Percentiles rank a stretch among this genome's conserved stretches.
phyloP scores from a whole-genome alignment of 371 early-diverging fungal genomes.

The Rhizopus microsporus region DNA sequence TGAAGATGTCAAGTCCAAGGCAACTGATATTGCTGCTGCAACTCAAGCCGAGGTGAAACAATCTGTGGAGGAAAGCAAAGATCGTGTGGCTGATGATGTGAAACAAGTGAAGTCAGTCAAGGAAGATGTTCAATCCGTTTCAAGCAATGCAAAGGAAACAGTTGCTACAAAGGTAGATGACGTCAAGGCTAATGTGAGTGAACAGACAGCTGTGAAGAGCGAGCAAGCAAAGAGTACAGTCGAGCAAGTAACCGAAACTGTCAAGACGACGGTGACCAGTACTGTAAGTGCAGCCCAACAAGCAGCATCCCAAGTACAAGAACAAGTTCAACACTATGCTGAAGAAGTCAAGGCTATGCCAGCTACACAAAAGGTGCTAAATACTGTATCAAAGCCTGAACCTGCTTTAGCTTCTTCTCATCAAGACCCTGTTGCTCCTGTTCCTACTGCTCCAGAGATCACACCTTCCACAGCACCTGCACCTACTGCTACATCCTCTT shows the following conservation, averaged over 20 bases:
- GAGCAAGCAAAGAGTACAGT: conserved; percentile 10
- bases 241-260: conserved; percentile 2
- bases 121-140: neutral
- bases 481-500: conserved; percentile 4
- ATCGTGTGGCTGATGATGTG: conserved; percentile 2
- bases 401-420: conserved; percentile 27
- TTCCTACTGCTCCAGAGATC: conserved; percentile 4
- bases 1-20: conserved; percentile 9
- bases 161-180: conserved; percentile 4
- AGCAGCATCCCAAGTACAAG: neutral
- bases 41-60: conserved; percentile 2
- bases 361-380: conserved; percentile 11
- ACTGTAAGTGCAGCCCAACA: neutral
- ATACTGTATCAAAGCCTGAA: conserved; percentile 24
- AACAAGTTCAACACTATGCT: neutral
- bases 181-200: neutral
- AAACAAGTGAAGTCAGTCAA: conserved; percentile 19
- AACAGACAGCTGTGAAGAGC: conserved; percentile 8
- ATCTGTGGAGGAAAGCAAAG: conserved; percentile 1
- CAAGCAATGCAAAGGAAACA: conserved; percentile 9
- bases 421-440: conserved; percentile 9
- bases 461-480: conserved; percentile 1
- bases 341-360: conserved; percentile 10
- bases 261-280: neutral
- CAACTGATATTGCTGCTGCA: conserved; percentile 1